Evolutionary conservation across 805 yeast species (phyloP), one percentile per base, ranked within the genome.

Genomic region (Jamesozyma rosinii): DNA sequence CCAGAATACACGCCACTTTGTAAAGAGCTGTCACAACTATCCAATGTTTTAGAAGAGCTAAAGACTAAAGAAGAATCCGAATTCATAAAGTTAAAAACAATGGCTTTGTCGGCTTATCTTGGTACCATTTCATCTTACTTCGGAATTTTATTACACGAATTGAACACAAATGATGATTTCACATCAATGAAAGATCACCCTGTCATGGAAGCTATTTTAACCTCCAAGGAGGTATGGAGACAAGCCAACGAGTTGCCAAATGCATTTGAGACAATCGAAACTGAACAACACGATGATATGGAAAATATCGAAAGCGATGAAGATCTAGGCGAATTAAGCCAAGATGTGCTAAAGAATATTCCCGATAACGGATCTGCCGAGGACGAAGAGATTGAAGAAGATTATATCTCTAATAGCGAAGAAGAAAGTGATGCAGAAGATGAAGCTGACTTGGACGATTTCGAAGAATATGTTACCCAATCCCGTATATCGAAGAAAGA

Each of bases 201-300:
- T 2, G 81, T 90, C 1, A 90, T 92, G 96, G 88, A 85, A 55
- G 75, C 83, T 24, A 80, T 90, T 29, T 67, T 90, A 42, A 79
- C 83, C 42, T 72, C 92, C 2, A 74, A 94, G 51, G 96, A 90
- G 57, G 72, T 85, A 15, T 89, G 96, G 95, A 76, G 92, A 58
- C 89, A 83, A 54, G 95, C 94, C 4, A 70, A 66, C 38, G 76
- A 69, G 47, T 58, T 81, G 30, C 74, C 73, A 13, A 70, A 50
- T 21, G 35, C 41, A 36, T 57, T 59, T 43, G 54, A 51, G 29
- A 49, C 35, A 18, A 42, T 40, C 2, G 50, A 39, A 13, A 52
- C 49, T 3, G 47, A 48, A 31, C 55, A 54, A 18, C 55, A 50
- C 6, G 54, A 54, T 27, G 55, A 54, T 15, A 36, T 40, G 27